A percentile compares a stretch with the other conserved stretches of the same genome.
Conservation (phyloP, 495 filamentous ascomycete genomes). For the Chaetomium fimeti region DNA sequence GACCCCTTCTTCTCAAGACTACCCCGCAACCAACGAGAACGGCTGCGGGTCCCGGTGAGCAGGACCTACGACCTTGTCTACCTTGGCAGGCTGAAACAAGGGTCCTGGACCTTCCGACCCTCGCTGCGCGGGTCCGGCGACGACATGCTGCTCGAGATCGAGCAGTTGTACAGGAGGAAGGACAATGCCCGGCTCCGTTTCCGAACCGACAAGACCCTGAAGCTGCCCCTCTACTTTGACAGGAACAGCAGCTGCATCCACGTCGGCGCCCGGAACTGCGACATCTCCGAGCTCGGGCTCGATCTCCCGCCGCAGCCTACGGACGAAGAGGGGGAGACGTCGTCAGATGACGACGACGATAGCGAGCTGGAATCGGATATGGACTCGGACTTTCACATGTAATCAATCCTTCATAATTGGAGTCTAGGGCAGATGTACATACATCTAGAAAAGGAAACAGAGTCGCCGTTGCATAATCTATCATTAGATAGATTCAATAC, state of each 20-base stretch:
- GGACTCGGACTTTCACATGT: too few relatives aligned
- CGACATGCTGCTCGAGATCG: background rate
- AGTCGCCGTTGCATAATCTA: too few relatives aligned
- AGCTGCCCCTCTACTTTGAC: background rate
- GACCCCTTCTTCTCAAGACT: background rate
- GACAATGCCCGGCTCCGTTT: background rate
- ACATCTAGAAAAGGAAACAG: too few relatives aligned
- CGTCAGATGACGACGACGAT: background rate
- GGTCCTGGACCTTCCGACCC: background rate
- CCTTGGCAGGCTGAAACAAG: background rate
- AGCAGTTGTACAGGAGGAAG: background rate
- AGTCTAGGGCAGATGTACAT: too few relatives aligned
- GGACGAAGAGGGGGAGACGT: background rate
- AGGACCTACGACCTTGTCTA: conserved; percentile 1
- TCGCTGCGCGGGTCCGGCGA: background rate
- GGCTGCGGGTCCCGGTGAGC: background rate
- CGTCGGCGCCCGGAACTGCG: background rate
- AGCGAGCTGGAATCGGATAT: background rate
- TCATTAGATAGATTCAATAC: too few relatives aligned
- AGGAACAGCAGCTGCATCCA: conserved; percentile 1
- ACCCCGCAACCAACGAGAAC: background rate
- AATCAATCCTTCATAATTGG: too few relatives aligned
- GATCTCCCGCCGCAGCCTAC: background rate
- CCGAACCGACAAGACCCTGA: background rate
- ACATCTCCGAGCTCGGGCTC: background rate